Conservation (phyloP, 2,329 filamentous ascomycete genomes). For the Colletotrichum abscissum region DNA sequence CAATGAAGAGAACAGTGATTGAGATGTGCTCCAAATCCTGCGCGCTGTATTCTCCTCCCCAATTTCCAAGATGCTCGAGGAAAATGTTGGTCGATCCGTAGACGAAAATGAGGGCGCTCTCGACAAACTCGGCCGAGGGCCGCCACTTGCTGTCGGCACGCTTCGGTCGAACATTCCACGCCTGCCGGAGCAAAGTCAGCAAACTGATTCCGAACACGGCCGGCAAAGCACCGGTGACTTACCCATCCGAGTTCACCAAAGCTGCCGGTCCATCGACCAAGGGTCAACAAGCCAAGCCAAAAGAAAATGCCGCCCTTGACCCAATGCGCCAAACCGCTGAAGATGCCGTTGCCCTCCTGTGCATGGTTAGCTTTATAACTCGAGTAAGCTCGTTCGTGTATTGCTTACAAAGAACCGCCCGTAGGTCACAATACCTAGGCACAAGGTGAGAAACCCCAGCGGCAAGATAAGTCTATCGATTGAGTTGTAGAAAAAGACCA, state of each 20-base stretch:
- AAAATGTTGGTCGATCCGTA: slow-evolving; percentile 94
- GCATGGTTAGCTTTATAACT: background rate
- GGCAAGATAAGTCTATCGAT: slow-evolving; percentile 83
- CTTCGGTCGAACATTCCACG: slow-evolving; percentile 87
- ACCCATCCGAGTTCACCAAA: slow-evolving; percentile 92
- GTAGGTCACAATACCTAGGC: slow-evolving; percentile 80
- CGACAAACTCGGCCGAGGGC: slow-evolving; percentile 87
- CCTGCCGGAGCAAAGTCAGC: slow-evolving; percentile 52
- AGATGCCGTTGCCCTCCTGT: slow-evolving; percentile 76
- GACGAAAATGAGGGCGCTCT: slow-evolving; percentile 89
- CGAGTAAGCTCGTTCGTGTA: background rate
- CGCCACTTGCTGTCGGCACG: slow-evolving; percentile 69
- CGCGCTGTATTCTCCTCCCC: slow-evolving; percentile 77
- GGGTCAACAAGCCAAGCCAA: slow-evolving; percentile 87
- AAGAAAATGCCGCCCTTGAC: slow-evolving; percentile 96
- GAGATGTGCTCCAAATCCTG: slow-evolving; percentile 92
- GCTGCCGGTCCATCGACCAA: slow-evolving; percentile 90
- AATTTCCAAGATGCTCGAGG: slow-evolving; percentile 84
- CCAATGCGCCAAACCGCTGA: slow-evolving; percentile 91
- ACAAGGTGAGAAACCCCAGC: slow-evolving; percentile 79
- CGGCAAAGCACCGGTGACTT: slow-evolving; percentile 39
- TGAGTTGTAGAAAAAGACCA: slow-evolving; percentile 72
- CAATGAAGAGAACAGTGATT: slow-evolving; percentile 93
- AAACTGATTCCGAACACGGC: background rate
- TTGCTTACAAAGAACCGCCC: slow-evolving; percentile 84